A percentile compares a stretch with the other conserved stretches of the same genome.
Evolutionary conservation across 192 early-diverging fungal genomes (phyloP).

Genomic region (Gonapodya prolifera): DNA sequence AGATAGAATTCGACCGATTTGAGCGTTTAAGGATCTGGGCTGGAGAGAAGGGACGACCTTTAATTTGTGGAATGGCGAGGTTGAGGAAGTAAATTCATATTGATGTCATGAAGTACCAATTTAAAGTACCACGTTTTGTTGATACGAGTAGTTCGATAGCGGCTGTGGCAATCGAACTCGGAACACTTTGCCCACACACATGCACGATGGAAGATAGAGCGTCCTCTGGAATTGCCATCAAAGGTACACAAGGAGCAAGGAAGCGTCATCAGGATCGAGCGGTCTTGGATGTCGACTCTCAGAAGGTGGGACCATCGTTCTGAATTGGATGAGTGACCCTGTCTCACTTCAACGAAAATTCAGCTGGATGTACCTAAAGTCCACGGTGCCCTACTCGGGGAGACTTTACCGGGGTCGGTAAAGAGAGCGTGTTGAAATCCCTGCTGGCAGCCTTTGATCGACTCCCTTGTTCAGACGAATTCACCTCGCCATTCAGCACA

Average conservation of each 20-base stretch:
- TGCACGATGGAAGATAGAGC: neutral
- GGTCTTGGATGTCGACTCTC: neutral
- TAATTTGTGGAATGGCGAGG: neutral
- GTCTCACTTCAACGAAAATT: neutral
- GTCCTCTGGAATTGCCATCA: neutral
- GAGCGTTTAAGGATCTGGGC: neutral
- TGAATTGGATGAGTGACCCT: neutral
- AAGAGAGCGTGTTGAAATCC: neutral
- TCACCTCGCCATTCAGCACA: neutral
- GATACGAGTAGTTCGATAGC: no score
- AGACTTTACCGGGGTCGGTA: neutral
- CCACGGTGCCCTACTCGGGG: neutral
- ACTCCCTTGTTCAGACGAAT: neutral
- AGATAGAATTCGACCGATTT: neutral
- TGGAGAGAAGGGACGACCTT: neutral
- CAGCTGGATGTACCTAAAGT: neutral
- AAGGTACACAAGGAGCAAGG: neutral
- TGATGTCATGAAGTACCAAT: neutral
- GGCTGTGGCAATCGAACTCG: no score
- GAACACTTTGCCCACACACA: no score
- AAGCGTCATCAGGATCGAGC: neutral
- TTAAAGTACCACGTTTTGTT: neutral
- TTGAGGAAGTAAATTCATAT: neutral
- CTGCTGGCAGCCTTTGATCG: neutral
- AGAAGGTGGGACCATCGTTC: neutral